Percentiles rank a stretch among this genome's conserved stretches.
These are phyloP conservation scores for Polyplosphaeria fusca DNA, from an alignment of 495 filamentous ascomycete genomes.

Conservation along the genomic window DNA sequence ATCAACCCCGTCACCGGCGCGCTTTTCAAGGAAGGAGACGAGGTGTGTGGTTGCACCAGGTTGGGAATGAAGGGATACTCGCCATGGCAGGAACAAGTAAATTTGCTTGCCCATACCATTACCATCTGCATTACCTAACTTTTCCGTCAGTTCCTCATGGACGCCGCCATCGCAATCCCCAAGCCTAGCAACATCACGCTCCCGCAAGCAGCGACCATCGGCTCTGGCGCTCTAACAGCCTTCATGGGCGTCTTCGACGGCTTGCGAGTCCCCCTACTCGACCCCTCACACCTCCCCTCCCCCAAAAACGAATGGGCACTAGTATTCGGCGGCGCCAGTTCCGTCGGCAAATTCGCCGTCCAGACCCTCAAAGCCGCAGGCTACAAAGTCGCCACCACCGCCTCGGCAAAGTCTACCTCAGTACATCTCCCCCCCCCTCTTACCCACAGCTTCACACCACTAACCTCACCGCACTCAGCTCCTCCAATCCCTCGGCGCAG, in stretches of 20 bases:
- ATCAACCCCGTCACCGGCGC: constrained; percentile 8
- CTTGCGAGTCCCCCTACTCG: constrained; percentile 30
- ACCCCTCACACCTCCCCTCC: constrained; percentile 21
- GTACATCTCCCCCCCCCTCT: constrained; percentile 17
- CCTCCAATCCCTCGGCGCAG: constrained; percentile 42
- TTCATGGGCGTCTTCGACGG: constrained; percentile 37
- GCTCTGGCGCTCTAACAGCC: constrained; percentile 42
- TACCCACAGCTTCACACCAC: no score
- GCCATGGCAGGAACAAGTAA: constrained; percentile 47
- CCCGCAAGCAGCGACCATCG: constrained; percentile 44
- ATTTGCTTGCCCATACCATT: neutral
- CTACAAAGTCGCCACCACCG: constrained; percentile 47
- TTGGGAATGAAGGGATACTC: constrained; percentile 42
- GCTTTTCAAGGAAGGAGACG: constrained; percentile 20
- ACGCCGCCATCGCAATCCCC: constrained; percentile 43
- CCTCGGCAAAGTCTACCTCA: constrained; percentile 39
- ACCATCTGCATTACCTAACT: neutral
- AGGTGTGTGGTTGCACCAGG: constrained; percentile 45
- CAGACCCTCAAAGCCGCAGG: constrained; percentile 33
- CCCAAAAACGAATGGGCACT: constrained; percentile 46
- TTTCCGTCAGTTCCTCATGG: constrained; percentile 42
- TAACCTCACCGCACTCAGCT: no score
- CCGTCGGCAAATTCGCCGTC: constrained; percentile 45
- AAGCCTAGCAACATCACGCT: constrained; percentile 37
- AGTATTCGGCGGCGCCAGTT: constrained; percentile 45